phyloP scores from a whole-genome alignment of 2,329 filamentous ascomycete species.

The Zalaria sp. region DNA sequence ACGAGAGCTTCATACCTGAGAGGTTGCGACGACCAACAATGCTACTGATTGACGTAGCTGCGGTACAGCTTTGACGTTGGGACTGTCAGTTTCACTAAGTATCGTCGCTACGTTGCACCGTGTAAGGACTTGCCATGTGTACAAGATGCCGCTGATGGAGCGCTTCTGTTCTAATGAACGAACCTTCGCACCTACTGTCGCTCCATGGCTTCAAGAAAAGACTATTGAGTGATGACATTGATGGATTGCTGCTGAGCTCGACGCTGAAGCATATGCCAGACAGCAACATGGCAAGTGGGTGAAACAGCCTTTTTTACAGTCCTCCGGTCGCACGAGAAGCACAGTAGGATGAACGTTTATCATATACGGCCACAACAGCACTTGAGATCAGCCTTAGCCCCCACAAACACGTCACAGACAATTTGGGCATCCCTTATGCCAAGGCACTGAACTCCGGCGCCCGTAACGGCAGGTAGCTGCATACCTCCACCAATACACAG shows the following conservation, averaged over 20 bases:
- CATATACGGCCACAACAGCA: background rate
- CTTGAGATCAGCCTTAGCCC: background rate
- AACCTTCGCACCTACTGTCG: background rate
- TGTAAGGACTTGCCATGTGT: background rate
- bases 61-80: background rate
- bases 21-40: background rate
- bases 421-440: background rate
- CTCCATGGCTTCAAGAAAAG: background rate
- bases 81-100: background rate
- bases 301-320: background rate
- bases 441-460: background rate
- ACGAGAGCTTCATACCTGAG: background rate
- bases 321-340: background rate
- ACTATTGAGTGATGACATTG: background rate
- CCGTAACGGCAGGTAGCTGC: background rate
- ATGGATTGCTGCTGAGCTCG: background rate
- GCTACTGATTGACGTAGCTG: background rate
- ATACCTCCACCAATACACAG: background rate
- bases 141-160: background rate
- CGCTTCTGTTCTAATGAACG: background rate
- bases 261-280: background rate
- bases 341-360: background rate
- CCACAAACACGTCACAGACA: background rate
- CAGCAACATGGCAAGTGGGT: background rate
- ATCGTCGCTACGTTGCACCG: background rate